Percentiles rank a stretch among this genome's conserved stretches.
These are phyloP conservation scores for Cylindrotheca fusiformis DNA, from an alignment of 108 stramenopile species.

Conservation along the genomic window DNA sequence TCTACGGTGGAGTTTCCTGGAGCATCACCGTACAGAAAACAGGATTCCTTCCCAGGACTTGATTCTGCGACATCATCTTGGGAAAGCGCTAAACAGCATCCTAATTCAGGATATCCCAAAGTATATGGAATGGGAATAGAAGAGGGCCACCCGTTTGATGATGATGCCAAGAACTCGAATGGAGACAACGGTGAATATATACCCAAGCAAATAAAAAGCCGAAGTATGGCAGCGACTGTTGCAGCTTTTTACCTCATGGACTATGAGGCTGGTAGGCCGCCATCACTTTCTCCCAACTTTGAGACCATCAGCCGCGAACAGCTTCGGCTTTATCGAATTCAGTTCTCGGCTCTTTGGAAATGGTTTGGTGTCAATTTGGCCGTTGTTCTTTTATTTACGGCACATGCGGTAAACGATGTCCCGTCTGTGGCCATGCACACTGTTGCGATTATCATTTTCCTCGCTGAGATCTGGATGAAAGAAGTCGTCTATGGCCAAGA, in stretches of 20 bases:
- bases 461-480: constrained; percentile 25
- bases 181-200: neutral
- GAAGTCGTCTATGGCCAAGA: constrained; percentile 18
- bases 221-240: constrained; percentile 20
- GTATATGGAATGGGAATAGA: neutral
- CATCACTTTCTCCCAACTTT: constrained; percentile 27
- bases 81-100: neutral
- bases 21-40: neutral
- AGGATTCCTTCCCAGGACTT: neutral
- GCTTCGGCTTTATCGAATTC: constrained; percentile 17
- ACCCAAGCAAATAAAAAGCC: constrained; percentile 3
- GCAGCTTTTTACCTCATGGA: constrained; percentile 47
- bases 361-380: constrained; percentile 28
- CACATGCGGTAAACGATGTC: constrained; percentile 6
- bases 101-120: neutral
- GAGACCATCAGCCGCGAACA: constrained; percentile 31
- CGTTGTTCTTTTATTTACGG: constrained; percentile 25
- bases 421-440: constrained; percentile 17
- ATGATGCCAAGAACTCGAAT: neutral
- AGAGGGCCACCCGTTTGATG: neutral
- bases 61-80: neutral
- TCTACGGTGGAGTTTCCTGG: constrained; percentile 25
- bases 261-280: constrained; percentile 38
- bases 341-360: constrained; percentile 20
- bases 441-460: constrained; percentile 22